These are phyloP conservation scores for Lecanicillium sp. DNA, from an alignment of 2,329 filamentous ascomycete species.

Conservation along the genomic window DNA sequence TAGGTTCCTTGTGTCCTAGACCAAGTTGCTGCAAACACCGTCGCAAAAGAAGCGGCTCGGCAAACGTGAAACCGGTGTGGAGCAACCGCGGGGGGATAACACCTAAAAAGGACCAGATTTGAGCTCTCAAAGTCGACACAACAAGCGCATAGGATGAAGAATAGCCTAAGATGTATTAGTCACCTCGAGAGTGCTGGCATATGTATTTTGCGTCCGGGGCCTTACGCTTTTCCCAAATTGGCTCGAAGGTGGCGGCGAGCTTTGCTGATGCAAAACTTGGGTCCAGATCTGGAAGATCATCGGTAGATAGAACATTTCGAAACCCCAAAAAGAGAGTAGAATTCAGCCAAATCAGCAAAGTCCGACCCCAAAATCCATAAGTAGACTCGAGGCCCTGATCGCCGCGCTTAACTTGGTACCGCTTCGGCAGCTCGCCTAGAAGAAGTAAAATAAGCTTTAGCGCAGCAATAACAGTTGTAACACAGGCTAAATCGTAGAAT, in stretches of 20 bases:
- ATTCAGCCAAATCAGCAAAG: conserved; percentile 1
- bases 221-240: conserved; percentile 16
- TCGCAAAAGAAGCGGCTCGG: conserved; percentile 32
- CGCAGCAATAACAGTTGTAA: conserved; percentile 16
- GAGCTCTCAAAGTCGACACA: no score
- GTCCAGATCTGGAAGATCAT: not conserved
- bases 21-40: no score
- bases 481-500: conserved; percentile 3
- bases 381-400: conserved; percentile 21
- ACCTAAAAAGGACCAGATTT: conserved; percentile 3
- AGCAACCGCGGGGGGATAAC: conserved; percentile 28
- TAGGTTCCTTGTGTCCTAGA: no score
- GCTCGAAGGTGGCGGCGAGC: conserved; percentile 6
- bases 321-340: conserved; percentile 4
- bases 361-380: conserved; percentile 9
- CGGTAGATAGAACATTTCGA: not conserved
- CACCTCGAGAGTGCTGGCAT: no score
- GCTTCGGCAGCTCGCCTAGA: conserved; percentile 23
- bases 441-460: conserved; percentile 14
- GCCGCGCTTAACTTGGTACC: conserved; percentile 9
- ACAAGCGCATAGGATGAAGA: no score
- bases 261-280: not conserved
- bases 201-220: not conserved
- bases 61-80: conserved; percentile 31
- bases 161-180: no score